Evolutionary conservation across 2,329 filamentous ascomycete genomes (phyloP), one percentile per base, ranked within the genome.

Genomic region (Passalora sequoiae): DNA sequence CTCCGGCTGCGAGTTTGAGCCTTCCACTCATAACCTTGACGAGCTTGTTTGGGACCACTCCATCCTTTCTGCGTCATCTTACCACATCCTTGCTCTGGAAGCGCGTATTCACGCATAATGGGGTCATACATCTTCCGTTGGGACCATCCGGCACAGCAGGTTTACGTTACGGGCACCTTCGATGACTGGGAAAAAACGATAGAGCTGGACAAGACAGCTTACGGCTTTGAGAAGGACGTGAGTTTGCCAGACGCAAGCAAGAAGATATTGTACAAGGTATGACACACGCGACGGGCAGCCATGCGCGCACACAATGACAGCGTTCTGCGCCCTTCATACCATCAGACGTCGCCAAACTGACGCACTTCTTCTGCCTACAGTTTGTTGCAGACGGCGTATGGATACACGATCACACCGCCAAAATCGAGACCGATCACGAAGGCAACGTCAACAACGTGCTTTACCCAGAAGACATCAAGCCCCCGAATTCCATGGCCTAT

Each of bases 371-470:
- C n/a, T n/a, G 19, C 22, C 16, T 59, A 43, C 65, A 96, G 91
- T 98, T 95, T 67, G 86, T 98, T 59, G 91, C 96, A 55, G 88
- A 98, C 76, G 87, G 86, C 56, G 79, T 78, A 57, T 98, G 92
- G 92, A 81, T 81, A 38, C 85, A 82, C 65, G 89, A 96, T 68
- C 80, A 83, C 58, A 80, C 81, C 46, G 84, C 83, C 30, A 85
- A 86, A 47, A 83, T 84, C 69, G 89, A 96, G 70, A 79, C 80
- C 61, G 91, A 96, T 73, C 76, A 78, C 54, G 75, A 81, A 60
- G 84, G 86, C 60, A 95, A 91, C 76, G 74, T 89, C 59, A 97
- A 97, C 77, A 97, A 97, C 79, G 81, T 96, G 53, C 77, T 98
- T 44, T 77, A 78, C 29, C 80, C 84, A 45, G 78, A 88, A 51